Percentiles rank a stretch among this genome's conserved stretches.
Evolutionary conservation across 139 green algal genomes (phyloP).

Genomic region (Astrephomene gubernaculifera): DNA sequence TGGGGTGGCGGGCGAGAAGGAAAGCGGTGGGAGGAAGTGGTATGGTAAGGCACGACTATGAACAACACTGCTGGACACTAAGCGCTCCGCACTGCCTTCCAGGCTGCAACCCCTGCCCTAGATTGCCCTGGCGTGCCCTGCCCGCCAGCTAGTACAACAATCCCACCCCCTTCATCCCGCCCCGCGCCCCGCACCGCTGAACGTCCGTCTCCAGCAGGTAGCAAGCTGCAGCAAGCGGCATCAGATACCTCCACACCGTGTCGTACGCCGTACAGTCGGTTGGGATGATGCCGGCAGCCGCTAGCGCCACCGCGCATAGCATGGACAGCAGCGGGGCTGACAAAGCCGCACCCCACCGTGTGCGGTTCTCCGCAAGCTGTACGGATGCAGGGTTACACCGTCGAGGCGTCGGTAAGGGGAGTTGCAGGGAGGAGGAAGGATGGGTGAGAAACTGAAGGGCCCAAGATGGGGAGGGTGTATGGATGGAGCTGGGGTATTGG

Average conservation of each 20-base stretch:
- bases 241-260: slow-evolving; percentile 36
- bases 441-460: no score
- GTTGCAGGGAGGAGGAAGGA: no score
- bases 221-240: slow-evolving; percentile 76
- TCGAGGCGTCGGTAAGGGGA: no score
- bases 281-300: slow-evolving; percentile 43
- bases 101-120: neutral
- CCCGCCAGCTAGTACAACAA: no score
- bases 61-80: no score
- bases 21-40: no score
- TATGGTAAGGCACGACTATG: no score
- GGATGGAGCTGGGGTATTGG: no score
- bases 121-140: neutral
- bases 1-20: neutral
- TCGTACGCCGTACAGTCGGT: slow-evolving; percentile 42
- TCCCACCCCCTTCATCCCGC: no score
- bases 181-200: slow-evolving; percentile 30
- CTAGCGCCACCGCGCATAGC: slow-evolving; percentile 36
- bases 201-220: slow-evolving; percentile 79
- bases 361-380: slow-evolving; percentile 23
- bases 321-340: slow-evolving; percentile 48
- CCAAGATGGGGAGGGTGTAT: no score
- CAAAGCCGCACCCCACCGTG: slow-evolving; percentile 26
- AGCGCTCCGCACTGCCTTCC: neutral
- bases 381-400: no score